Evolutionary conservation across 2,329 filamentous ascomycete genomes (phyloP).

Genomic region (Neonectria faginata): DNA sequence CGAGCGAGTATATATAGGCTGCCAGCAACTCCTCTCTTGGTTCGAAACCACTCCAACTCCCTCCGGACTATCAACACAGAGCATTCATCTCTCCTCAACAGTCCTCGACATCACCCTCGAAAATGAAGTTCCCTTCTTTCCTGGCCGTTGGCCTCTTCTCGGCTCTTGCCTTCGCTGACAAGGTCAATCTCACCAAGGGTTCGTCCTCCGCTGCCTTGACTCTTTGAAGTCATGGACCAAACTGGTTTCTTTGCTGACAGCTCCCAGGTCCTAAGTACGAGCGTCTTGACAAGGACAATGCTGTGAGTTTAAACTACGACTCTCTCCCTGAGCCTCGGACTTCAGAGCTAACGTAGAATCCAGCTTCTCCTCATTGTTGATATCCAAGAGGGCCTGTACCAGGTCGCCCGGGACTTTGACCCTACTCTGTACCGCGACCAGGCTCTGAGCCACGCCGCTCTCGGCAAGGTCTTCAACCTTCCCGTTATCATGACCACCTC

Average conservation of each 20-base stretch:
- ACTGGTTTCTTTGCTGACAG: slow-evolving; percentile 3
- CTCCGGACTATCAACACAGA: slow-evolving; percentile 19
- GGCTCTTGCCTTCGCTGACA: slow-evolving; percentile 13
- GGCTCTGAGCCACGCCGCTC: slow-evolving; percentile 74
- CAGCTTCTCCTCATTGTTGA: slow-evolving; percentile 54
- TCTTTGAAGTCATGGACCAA: background rate
- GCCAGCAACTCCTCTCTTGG: slow-evolving; percentile 6
- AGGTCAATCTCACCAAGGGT: slow-evolving; percentile 17
- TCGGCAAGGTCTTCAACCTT: slow-evolving; percentile 74
- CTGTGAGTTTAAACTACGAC: slow-evolving; percentile 24
- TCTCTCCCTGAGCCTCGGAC: background rate
- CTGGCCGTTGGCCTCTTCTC: slow-evolving; percentile 24
- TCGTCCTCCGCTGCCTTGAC: slow-evolving; percentile 1
- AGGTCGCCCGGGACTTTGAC: slow-evolving; percentile 72
- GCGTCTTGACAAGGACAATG: slow-evolving; percentile 45
- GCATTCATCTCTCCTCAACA: slow-evolving; percentile 13
- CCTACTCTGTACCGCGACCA: slow-evolving; percentile 73
- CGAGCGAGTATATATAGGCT: slow-evolving; percentile 22
- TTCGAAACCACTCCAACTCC: slow-evolving; percentile 21
- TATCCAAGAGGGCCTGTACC: slow-evolving; percentile 53
- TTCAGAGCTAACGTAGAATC: background rate
- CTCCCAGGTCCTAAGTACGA: slow-evolving; percentile 37
- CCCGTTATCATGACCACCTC: slow-evolving; percentile 79
- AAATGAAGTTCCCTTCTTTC: slow-evolving; percentile 29
- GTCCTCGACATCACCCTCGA: slow-evolving; percentile 10